Conservation (phyloP, 1,284 basidiomycete genomes). For the Cryptococcus sp. region DNA sequence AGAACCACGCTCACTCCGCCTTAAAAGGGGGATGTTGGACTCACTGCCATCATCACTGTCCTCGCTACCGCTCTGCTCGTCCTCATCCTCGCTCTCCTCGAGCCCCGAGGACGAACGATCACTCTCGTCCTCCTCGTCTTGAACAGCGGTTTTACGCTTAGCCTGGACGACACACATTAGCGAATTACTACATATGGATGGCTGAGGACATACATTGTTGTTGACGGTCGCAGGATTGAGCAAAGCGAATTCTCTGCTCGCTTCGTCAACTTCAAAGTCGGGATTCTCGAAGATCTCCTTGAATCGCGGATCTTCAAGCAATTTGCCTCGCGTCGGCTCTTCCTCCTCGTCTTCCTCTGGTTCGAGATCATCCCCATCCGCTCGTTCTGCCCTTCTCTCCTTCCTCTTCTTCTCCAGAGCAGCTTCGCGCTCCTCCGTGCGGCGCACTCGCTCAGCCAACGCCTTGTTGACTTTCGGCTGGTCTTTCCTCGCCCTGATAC, state of each 20-base stretch:
- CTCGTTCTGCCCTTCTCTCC: conserved; percentile 55
- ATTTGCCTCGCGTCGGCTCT: conserved; percentile 54
- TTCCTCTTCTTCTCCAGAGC: conserved; percentile 65
- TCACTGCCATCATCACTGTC: conserved; percentile 57
- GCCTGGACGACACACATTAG: conserved; percentile 31
- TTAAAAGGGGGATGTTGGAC: conserved; percentile 12
- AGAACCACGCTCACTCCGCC: conserved; percentile 11
- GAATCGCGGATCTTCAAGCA: conserved; percentile 89
- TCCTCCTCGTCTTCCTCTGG: conserved; percentile 41
- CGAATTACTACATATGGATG: neutral
- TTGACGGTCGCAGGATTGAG: conserved; percentile 80
- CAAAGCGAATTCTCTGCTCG: conserved; percentile 79
- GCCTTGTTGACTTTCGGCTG: conserved; percentile 81
- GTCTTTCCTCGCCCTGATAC: conserved; percentile 80
- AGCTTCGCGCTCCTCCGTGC: conserved; percentile 69
- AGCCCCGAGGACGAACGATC: conserved; percentile 72
- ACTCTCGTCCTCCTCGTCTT: conserved; percentile 86
- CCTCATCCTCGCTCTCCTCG: conserved; percentile 52
- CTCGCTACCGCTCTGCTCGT: conserved; percentile 59
- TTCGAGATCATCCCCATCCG: conserved; percentile 19
- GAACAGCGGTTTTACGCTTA: conserved; percentile 72
- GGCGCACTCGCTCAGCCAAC: conserved; percentile 80
- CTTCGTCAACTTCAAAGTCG: conserved; percentile 91
- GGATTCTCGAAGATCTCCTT: conserved; percentile 87
- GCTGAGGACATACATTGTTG: conserved; percentile 35